Evolutionary conservation across 345 rosid species (phyloP).

Genomic region (Heritiera fomes): DNA sequence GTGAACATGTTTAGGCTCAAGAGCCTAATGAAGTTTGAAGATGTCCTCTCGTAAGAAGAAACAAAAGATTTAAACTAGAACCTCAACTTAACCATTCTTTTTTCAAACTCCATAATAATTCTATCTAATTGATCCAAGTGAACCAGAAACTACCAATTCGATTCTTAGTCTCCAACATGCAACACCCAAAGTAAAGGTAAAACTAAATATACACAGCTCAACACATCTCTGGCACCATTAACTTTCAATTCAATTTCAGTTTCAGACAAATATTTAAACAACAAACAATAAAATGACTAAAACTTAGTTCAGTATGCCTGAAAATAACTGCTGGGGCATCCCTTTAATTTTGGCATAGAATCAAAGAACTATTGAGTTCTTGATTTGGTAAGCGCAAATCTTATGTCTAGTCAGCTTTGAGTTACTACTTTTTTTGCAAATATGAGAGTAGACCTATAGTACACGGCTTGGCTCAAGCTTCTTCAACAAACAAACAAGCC

Average conservation of each 20-base stretch:
- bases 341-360: not conserved
- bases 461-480: not conserved
- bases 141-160: not conserved
- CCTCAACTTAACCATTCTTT: not conserved
- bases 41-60: not conserved
- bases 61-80: not conserved
- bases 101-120: not conserved
- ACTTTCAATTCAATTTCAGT: not conserved
- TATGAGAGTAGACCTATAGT: not conserved
- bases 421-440: not conserved
- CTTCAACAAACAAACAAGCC: not conserved
- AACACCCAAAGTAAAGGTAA: not conserved
- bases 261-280: not conserved
- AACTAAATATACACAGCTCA: not conserved
- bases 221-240: not conserved
- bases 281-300: not conserved
- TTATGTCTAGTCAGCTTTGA: not conserved
- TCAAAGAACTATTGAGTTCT: not conserved
- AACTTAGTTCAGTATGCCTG: not conserved
- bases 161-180: not conserved
- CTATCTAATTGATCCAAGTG: not conserved
- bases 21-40: not conserved
- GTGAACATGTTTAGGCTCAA: not conserved
- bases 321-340: not conserved
- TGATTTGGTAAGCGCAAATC: not conserved